Percentiles rank a stretch among this genome's conserved stretches.
Conservation (phyloP, 139 green algal species). For the Volvox africanus region DNA sequence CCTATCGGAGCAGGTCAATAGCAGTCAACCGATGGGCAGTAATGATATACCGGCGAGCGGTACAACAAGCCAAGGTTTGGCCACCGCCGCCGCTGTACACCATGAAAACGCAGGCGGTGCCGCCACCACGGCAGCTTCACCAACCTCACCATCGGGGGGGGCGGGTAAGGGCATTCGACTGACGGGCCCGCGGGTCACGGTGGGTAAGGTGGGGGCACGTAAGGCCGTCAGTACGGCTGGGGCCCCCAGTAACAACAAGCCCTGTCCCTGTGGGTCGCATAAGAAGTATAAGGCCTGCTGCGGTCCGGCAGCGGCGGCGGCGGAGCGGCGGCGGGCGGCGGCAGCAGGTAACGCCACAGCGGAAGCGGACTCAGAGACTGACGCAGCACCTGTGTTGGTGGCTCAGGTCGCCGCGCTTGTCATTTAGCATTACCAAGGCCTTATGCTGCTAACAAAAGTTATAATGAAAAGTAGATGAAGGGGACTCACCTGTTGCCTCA, state of each 20-base stretch:
- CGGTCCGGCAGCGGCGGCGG: constrained; percentile 26
- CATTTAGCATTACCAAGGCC: background rate
- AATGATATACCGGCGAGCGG: background rate
- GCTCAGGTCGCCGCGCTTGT: constrained; percentile 37
- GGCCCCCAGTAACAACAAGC: constrained; percentile 47
- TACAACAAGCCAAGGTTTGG: background rate
- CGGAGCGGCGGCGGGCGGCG: constrained; percentile 8
- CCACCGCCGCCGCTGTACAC: background rate
- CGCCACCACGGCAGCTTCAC: too few species aligned
- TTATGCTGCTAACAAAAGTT: too few species aligned
- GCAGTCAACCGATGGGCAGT: background rate
- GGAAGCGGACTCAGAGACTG: background rate
- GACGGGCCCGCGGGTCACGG: background rate
- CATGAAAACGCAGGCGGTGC: background rate
- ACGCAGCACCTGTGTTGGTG: background rate
- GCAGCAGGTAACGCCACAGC: background rate
- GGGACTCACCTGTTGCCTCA: too few species aligned
- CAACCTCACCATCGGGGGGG: background rate
- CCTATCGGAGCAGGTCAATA: background rate
- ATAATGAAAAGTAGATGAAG: too few species aligned
- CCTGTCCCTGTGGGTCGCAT: constrained; percentile 54
- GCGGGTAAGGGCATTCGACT: background rate
- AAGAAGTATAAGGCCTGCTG: constrained; percentile 76
- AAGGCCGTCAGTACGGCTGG: background rate
- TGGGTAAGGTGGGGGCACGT: background rate